Evolutionary conservation across 148 eudicot genomes (phyloP), one percentile per base, ranked within the genome.

Genomic region (Silene conica): DNA sequence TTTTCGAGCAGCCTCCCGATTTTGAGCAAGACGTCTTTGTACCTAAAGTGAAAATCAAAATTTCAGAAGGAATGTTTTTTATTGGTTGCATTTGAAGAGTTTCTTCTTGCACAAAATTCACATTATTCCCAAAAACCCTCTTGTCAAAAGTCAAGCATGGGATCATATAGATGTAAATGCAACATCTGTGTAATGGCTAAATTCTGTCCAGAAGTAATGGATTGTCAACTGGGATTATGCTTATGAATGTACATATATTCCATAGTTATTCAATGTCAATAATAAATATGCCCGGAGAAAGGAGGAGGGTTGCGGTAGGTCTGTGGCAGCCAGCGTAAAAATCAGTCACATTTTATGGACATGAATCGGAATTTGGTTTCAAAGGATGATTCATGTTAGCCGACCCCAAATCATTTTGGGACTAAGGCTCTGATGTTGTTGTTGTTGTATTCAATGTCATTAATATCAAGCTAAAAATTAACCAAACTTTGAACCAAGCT

Each of bases 1-100:
- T 85, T 94, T 94, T 43, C 98, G 97, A 80, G 98, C 98, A 71
- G 98, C 98, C 82, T 94, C 97, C 41, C 98, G 97, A 73, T 94
- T 94, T 81, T 94, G 98, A 73, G 98, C 98, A 58, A 92, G 90
- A 54, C 98, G 98, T 77, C 98, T 89, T 74, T 78, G 86, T 77
- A 81, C 84, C 98, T 92, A 80, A 81, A 68, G 75, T 19, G 15
- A 20, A 52, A 67, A 67, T 2, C 20, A 31, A 52, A n/a, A 54
- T 15, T 13, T 34, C 66, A 73, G 22, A 61, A 6, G 18, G 19
- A 3, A 48, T 14, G 52, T 13, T 3, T 50, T 50, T 25, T 11
- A 4, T 55, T 52, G 61, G 7, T 25, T 31, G 9, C 58, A 59
- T 0, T 59, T 59, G 14, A 11, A 50, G 26, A 59, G 26, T 22